phyloP scores from a whole-genome alignment of 208 protist species.

The Trypanosoma lewisi region DNA sequence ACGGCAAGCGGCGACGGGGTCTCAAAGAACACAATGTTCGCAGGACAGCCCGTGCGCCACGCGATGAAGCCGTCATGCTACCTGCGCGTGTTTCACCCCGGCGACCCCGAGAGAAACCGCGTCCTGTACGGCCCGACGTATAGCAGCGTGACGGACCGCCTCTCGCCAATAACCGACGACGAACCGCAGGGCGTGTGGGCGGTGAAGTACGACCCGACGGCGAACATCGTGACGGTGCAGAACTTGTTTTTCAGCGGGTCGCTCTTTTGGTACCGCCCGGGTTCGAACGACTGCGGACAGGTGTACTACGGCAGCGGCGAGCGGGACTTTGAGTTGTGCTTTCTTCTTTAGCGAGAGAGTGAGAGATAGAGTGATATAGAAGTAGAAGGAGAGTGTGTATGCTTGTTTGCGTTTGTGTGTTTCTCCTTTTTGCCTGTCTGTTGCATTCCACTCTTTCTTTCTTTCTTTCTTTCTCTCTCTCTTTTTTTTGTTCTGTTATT shows the following conservation, averaged over 20 bases:
- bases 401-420: not conserved
- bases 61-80: slow-evolving; percentile 86
- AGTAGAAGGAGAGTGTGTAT: not conserved
- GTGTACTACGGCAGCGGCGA: slow-evolving; percentile 86
- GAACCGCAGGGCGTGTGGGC: slow-evolving; percentile 82
- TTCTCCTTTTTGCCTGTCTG: slow-evolving; percentile 9
- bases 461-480: no score
- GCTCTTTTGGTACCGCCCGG: slow-evolving; percentile 86
- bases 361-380: slow-evolving; percentile 1
- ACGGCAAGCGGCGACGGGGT: slow-evolving; percentile 22
- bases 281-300: slow-evolving; percentile 74
- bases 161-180: slow-evolving; percentile 86
- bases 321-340: slow-evolving; percentile 85
- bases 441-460: not conserved
- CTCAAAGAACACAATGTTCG: slow-evolving; percentile 67
- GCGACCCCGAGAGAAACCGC: slow-evolving; percentile 46
- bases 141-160: slow-evolving; percentile 76
- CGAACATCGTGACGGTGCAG: slow-evolving; percentile 76
- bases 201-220: slow-evolving; percentile 81
- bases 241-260: slow-evolving; percentile 85
- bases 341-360: slow-evolving; percentile 45
- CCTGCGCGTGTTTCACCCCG: slow-evolving; percentile 48
- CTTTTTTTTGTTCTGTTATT: no score
- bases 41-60: slow-evolving; percentile 69
- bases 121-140: slow-evolving; percentile 81